A percentile compares a stretch with the other conserved stretches of the same genome.
These are phyloP conservation scores for Colletotrichum magnum DNA, from an alignment of 2,329 filamentous ascomycete genomes.

Conservation along the genomic window DNA sequence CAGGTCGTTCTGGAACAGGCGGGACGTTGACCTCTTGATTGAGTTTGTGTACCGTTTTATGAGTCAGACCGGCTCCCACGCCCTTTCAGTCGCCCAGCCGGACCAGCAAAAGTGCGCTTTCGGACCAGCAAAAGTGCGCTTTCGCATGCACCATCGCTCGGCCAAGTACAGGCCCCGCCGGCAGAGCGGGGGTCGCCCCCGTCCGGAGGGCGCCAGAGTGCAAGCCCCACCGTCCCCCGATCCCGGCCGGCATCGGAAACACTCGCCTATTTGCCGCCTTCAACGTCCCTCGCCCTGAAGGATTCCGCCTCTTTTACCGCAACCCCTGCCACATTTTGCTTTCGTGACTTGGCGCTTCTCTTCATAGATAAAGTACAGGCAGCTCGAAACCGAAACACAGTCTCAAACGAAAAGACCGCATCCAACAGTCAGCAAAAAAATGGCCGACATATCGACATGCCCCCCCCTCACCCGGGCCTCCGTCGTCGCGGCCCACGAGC, in stretches of 20 bases:
- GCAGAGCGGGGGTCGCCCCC: conserved; percentile 19
- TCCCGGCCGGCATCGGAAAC: conserved; percentile 14
- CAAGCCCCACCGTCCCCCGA: neutral
- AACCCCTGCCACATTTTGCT: too few relatives aligned
- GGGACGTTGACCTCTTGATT: too few relatives aligned
- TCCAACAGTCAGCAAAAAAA: neutral
- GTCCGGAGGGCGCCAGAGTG: conserved; percentile 26
- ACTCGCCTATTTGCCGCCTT: conserved; percentile 21
- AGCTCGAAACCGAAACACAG: neutral
- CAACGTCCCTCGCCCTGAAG: conserved; percentile 41
- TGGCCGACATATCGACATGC: conserved; percentile 68
- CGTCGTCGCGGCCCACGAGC: conserved; percentile 78
- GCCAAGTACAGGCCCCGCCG: neutral
- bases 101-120: too few relatives aligned
- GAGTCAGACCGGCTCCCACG: too few relatives aligned
- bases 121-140: too few relatives aligned
- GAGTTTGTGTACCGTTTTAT: too few relatives aligned
- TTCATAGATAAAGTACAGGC: neutral
- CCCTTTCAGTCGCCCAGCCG: too few relatives aligned
- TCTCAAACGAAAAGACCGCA: neutral
- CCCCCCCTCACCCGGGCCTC: conserved; percentile 80
- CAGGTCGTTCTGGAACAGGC: too few relatives aligned
- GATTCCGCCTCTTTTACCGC: conserved; percentile 2
- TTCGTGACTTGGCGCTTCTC: too few relatives aligned
- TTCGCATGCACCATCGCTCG: neutral